Evolutionary conservation across 352 stramenopile genomes (phyloP).

Genomic region (Globisporangium spinosum): DNA sequence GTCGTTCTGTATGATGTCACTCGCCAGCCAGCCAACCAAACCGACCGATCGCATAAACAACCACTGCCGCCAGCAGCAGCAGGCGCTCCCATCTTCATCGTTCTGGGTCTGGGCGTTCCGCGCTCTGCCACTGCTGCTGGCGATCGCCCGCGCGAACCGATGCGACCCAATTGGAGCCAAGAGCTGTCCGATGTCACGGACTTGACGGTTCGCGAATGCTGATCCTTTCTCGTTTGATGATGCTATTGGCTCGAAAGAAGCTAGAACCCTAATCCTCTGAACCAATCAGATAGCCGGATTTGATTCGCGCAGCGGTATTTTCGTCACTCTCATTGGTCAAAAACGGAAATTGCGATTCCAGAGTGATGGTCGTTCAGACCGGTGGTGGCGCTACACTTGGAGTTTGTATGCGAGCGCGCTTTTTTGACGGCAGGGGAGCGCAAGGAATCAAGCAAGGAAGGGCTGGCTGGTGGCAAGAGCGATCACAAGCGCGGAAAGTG

Average conservation of each 20-base stretch:
- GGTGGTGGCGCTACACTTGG: conserved; percentile 15
- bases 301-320: neutral
- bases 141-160: neutral
- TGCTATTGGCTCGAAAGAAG: neutral
- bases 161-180: conserved; percentile 9
- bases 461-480: neutral
- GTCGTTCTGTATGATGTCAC: neutral
- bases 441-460: neutral
- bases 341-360: neutral
- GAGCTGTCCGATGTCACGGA: conserved; percentile 5
- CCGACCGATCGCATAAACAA: conserved; percentile 5
- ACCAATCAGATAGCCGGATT: neutral
- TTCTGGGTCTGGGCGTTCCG: conserved; percentile 1
- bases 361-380: conserved; percentile 14
- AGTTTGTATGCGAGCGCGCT: conserved; percentile 10
- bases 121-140: neutral
- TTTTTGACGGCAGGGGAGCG: neutral
- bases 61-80: neutral
- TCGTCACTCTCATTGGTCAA: neutral
- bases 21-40: neutral
- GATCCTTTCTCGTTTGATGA: conserved; percentile 1
- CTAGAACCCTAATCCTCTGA: neutral
- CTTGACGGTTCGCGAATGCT: neutral
- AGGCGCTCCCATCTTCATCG: conserved; percentile 8
- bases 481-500: neutral